Base-by-base conservation (phyloP, 441 rosid genomes). In the Croton setiger region DNA sequence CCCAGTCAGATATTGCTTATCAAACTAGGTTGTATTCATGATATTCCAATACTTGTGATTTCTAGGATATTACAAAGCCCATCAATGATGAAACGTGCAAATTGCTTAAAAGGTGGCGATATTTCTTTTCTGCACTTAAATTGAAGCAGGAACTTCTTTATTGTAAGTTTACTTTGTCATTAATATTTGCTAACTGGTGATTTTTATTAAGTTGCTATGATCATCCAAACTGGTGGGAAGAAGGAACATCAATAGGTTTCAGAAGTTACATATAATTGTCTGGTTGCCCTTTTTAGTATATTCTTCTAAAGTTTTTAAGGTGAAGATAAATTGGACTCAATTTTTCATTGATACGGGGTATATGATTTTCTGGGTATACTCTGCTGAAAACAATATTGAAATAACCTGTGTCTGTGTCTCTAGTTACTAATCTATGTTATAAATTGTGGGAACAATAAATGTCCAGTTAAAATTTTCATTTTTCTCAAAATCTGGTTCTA, bases 91-190 rank as follows among this genome's bases (percentile, higher is more conserved):
- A 94, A 81, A 76, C 81, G 48, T 92, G 97, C 70, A 87, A 77
- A 79, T 83, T 89, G 37, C 92, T 94, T 35, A 89, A 88, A 76
- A 80, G 88, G 58, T 87, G 97, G 96, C 85, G 94, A 69, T 78
- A 84, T 79, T 86, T 91, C 68, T 92, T 88, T 77, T 84, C 97
- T 71, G 89, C 89, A 1, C 92, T 94, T 69, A 94, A 88, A 82
- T 74, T 91, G 81, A 93, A 91, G 84, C 97, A 94, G 78, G 99
- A 94, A 79, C 79, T 92, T 71, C 84, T 94, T 65, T 94, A 92
- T 75, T 92, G 99, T 94, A 78, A 87, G 99, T 75, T 41, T 60
- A 51, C 67, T 55, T 41, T 20, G 14, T 61, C 60, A 44, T 72
- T 62, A 6, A 49, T 31, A 57, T 62, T 27, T 17, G 48, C 44